Conservation (phyloP, 2,329 filamentous ascomycete species). For the Cryphonectria radicalis region DNA sequence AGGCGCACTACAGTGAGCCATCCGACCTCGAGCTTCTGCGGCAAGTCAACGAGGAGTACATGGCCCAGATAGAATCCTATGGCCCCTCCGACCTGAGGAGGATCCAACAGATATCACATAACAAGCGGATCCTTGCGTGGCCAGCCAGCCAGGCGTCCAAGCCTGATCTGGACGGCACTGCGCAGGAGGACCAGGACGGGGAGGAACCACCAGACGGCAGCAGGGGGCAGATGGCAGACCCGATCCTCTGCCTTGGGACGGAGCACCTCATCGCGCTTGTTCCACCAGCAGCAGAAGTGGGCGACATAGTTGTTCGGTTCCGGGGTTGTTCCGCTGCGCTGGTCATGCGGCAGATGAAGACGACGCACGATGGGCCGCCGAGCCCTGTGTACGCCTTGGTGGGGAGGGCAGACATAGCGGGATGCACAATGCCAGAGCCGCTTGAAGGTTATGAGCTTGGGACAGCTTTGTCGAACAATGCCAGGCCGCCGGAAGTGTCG, state of each 20-base stretch:
- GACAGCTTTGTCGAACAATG: neutral
- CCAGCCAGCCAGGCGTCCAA: neutral
- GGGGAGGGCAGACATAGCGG: neutral
- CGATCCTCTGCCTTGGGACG: neutral
- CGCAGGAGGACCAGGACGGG: neutral
- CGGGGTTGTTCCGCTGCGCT: neutral
- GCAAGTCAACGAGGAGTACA: neutral
- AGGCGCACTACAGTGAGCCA: neutral
- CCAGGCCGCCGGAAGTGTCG: neutral
- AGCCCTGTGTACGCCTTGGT: neutral
- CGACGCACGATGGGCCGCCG: neutral
- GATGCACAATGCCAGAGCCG: neutral
- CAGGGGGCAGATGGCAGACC: neutral
- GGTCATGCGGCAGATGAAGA: neutral
- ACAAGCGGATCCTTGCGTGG: neutral
- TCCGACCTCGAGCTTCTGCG: constrained; percentile 1
- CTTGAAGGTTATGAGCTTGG: neutral
- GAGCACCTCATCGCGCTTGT: constrained; percentile 2
- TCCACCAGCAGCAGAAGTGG: neutral
- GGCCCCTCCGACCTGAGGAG: neutral
- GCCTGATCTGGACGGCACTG: neutral
- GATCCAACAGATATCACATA: neutral
- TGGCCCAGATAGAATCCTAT: neutral
- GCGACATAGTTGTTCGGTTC: neutral
- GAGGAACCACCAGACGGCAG: neutral